Base-by-base conservation (phyloP, 1,139 yeast genomes). In the Geotrichum klebahnii region DNA sequence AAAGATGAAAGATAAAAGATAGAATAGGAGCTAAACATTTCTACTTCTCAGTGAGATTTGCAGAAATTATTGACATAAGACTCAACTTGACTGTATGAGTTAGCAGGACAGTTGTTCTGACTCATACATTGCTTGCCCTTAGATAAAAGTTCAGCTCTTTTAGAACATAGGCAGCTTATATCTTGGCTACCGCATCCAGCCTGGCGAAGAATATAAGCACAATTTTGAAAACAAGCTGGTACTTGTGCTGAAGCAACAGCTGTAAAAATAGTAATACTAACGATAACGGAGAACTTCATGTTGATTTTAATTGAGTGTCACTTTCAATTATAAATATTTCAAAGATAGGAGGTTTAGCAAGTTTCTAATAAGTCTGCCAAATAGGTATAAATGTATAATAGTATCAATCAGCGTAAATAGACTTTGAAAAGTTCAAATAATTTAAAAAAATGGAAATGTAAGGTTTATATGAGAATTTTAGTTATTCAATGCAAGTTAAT, bases 91-190 rank as follows among this genome's bases (percentile, higher is more conserved):
- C 19, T 9, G 10, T 26, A 37, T 35, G 26, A 10, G 28, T 26
- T 19, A 3, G 33, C 14, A 8, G 41, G 34, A 26, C 48, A 44
- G 22, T 34, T 26, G 28, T 44, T 35, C 19, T 35, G 10, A 9
- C 17, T 17, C 36, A 44, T 34, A 36, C 48, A 44, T 10, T 20
- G 14, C 14, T 19, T 26, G 5, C 42, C 48, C 24, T 34, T 14
- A 17, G 29, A 16, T 4, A 44, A n/a, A 2, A 44, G 41, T 10
- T 16, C 3, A 3, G 17, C 36, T 5, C 32, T 12, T 29, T 44
- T 35, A 36, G 24, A 8, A 17, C 48, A 44, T 9, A 44, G 35
- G 22, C 48, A 44, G 16, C 35, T 36, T 10, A 44, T 10, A 17
- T 41, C 23, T 20, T 24, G 29, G 22, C 17, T 17, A 2, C 48